Evolutionary conservation across 176 grass and related monocot species (phyloP).

Genomic region (Elaeis guineensis): DNA sequence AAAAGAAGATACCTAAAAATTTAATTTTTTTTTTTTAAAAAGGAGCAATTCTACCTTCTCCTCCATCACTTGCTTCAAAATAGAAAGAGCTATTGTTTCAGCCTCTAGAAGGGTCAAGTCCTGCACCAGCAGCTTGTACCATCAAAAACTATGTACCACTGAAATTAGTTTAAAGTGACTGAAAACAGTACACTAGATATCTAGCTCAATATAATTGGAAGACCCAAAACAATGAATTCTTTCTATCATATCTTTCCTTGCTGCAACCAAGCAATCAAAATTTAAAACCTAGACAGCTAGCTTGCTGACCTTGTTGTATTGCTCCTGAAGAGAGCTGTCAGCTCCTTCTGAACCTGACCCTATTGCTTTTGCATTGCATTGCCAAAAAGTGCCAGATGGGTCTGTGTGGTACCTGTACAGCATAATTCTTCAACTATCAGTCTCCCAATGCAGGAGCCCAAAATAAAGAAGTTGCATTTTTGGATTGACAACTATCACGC

Average conservation of each 20-base stretch:
- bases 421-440: not conserved
- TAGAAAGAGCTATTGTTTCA: conserved; percentile 84
- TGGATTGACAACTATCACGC: not conserved
- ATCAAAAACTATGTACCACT: not conserved
- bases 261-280: too few species aligned
- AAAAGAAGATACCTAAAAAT: too few species aligned
- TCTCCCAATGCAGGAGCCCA: not conserved
- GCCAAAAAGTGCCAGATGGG: conserved; percentile 94
- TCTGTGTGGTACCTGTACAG: conserved; percentile 79
- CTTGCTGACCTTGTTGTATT: conserved; percentile 70
- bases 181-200: too few species aligned
- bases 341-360: conserved; percentile 97
- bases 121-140: conserved; percentile 26
- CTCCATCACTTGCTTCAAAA: conserved; percentile 95
- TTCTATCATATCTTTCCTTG: too few species aligned
- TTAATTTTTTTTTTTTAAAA: too few species aligned
- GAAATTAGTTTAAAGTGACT: too few species aligned
- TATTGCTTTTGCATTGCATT: conserved; percentile 93
- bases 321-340: conserved; percentile 93
- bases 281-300: not conserved
- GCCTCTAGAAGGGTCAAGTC: conserved; percentile 76
- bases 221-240: too few species aligned
- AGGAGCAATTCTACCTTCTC: conserved; percentile 51
- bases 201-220: too few species aligned
- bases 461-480: not conserved